Percentiles rank a stretch among this genome's conserved stretches.
Evolutionary conservation across 1,139 yeast genomes (phyloP).

Genomic region (Casaregolazyma lundiana): DNA sequence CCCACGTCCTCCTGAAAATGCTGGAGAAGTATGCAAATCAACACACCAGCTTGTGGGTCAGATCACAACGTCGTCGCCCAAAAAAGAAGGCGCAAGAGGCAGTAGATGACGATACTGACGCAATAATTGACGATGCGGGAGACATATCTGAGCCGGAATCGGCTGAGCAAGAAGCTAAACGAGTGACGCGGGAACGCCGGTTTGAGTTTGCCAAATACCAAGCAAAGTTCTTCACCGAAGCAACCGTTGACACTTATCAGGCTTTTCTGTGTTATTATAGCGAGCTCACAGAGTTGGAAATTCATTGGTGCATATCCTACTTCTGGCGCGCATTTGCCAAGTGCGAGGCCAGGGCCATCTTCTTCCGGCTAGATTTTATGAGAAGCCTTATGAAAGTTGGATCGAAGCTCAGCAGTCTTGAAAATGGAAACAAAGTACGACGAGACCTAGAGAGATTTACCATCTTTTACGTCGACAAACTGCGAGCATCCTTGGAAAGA

Average conservation of each 20-base stretch:
- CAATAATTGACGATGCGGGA: constrained; percentile 37
- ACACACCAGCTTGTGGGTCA: constrained; percentile 53
- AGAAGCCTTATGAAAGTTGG: constrained; percentile 46
- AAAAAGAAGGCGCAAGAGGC: constrained; percentile 11
- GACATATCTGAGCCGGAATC: constrained; percentile 29
- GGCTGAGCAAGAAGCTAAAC: constrained; percentile 27
- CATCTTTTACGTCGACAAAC: constrained; percentile 59
- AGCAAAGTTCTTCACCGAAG: constrained; percentile 38
- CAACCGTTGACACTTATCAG: constrained; percentile 47
- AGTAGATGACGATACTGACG: constrained; percentile 40
- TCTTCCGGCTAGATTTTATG: constrained; percentile 75
- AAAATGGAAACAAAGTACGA: constrained; percentile 41
- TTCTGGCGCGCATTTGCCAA: constrained; percentile 69
- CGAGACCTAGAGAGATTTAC: constrained; percentile 63
- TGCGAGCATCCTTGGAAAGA: constrained; percentile 47
- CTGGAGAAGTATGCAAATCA: constrained; percentile 64
- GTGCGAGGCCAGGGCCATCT: constrained; percentile 52
- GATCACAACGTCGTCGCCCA: constrained; percentile 41
- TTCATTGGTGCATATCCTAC: constrained; percentile 63
- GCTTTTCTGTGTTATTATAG: constrained; percentile 49
- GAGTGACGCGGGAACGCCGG: constrained; percentile 46
- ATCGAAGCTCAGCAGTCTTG: constrained; percentile 31
- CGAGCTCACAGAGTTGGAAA: constrained; percentile 57
- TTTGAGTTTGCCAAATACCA: constrained; percentile 46
- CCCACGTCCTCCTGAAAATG: constrained; percentile 61